Evolutionary conservation across 1,284 basidiomycete genomes (phyloP), one percentile per base, ranked within the genome.

Genomic region (Meripilus lineatus): DNA sequence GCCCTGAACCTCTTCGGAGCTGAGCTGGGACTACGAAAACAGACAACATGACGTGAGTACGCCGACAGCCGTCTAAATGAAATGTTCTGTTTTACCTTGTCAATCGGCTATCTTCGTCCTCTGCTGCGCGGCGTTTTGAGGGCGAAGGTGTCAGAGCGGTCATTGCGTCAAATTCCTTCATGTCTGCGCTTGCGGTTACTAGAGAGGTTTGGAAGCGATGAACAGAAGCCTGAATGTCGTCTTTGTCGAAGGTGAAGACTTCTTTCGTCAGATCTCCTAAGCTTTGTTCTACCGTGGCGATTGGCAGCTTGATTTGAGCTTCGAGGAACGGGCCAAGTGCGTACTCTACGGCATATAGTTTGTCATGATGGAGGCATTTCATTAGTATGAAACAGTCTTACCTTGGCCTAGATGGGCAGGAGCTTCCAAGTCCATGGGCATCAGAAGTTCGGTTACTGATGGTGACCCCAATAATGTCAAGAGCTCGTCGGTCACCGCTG

Each of bases 321-420:
- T 76, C 72, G 10, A 77, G 50, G 55, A 81, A 80, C 5, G 68
- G 65, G 17, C 64, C 64, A 5, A 69, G 64, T 3, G 79, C 77
- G 50, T 82, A 81, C 23, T 73, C 79, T 81, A 47, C n/a, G 8
- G 14, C 17, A 17, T 30, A 11, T 20, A 45, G 3, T 15, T 6
- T 48, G 26, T 43, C 46, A 24, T 42, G 13, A 38, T 13, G 17
- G 17, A 36, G 22, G n/a, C 23, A 44, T 30, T 30, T 5, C 28
- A 1, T 5, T 1, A 33, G 25, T 33, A 18, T 24, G 22, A 1
- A 39, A 18, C 13, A 45, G 15, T 49, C 65, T 25, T 35, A 77
- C 80, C 76, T 67, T 73, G 69, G 18, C 70, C 71, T 35, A 79
- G 70, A 39, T 68, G 64, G 25, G 63, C 62, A 48, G 81, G 74